These are phyloP conservation scores for Penicillium nordicum DNA, from an alignment of 2,329 filamentous ascomycete genomes.

Conservation along the genomic window DNA sequence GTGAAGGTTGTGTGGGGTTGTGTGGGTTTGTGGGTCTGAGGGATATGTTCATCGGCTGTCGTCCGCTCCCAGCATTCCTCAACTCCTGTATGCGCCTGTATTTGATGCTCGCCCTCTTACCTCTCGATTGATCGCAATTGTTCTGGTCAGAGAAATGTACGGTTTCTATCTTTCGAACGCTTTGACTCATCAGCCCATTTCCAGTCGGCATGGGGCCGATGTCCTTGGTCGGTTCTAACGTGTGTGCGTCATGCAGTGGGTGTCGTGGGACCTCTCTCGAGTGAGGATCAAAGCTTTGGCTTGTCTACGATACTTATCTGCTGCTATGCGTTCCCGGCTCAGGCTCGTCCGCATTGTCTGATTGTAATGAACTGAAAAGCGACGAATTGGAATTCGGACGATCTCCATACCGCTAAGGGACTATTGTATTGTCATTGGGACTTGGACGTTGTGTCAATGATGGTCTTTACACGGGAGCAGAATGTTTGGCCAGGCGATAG, in stretches of 20 bases:
- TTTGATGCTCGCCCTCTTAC: background rate
- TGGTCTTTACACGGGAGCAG: slow-evolving; percentile 12
- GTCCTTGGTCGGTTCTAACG: slow-evolving; percentile 7
- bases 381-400: slow-evolving; percentile 15
- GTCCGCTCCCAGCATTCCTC: slow-evolving; percentile 14
- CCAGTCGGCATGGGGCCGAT: background rate
- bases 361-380: slow-evolving; percentile 12
- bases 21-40: slow-evolving; percentile 5
- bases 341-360: slow-evolving; percentile 6
- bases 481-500: slow-evolving; percentile 11
- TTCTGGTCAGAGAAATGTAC: slow-evolving; percentile 9
- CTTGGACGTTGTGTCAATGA: slow-evolving; percentile 5
- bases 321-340: slow-evolving; percentile 10
- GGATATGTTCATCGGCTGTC: slow-evolving; percentile 16
- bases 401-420: slow-evolving; percentile 10
- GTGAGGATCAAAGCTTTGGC: slow-evolving; percentile 93
- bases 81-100: slow-evolving; percentile 9
- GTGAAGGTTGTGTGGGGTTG: slow-evolving; percentile 11
- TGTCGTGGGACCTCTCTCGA: slow-evolving; percentile 75
- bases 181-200: slow-evolving; percentile 7
- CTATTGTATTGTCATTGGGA: slow-evolving; percentile 9
- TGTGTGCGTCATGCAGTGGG: slow-evolving; percentile 24
- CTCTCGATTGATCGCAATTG: slow-evolving; percentile 6
- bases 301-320: slow-evolving; percentile 60
- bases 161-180: slow-evolving; percentile 9